Percentiles rank a stretch among this genome's conserved stretches.
phyloP scores from a whole-genome alignment of 2,329 filamentous ascomycete species.

The Penicillium digitatum region DNA sequence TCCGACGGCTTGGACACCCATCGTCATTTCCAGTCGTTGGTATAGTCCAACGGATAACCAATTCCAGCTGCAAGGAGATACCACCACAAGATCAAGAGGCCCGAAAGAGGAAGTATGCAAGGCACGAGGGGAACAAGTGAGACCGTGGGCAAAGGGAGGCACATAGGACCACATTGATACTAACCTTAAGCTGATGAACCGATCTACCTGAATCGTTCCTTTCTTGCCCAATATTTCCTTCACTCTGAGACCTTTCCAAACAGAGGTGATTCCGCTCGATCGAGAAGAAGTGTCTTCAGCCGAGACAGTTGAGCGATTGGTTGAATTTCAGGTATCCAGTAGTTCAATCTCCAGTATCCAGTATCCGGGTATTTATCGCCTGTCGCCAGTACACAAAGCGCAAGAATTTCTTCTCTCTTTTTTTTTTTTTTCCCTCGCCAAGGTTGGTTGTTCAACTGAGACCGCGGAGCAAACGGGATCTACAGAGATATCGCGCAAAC shows the following conservation, averaged over 20 bases:
- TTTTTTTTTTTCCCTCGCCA: background rate
- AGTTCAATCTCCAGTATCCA: background rate
- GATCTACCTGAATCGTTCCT: constrained; percentile 7
- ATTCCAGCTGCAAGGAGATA: constrained; percentile 32
- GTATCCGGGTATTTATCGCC: background rate
- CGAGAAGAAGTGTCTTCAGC: constrained; percentile 15
- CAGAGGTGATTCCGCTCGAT: constrained; percentile 7
- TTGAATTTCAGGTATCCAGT: constrained; percentile 1
- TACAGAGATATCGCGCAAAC: constrained; percentile 19
- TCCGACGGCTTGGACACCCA: constrained; percentile 24
- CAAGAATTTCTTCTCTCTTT: background rate
- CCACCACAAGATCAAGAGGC: constrained; percentile 12
- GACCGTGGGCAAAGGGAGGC: constrained; percentile 28
- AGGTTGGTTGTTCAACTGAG: constrained; percentile 1
- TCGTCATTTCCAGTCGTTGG: constrained; percentile 24
- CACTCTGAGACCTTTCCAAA: constrained; percentile 21
- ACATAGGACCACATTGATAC: constrained; percentile 26
- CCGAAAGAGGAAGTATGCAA: constrained; percentile 34
- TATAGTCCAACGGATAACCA: constrained; percentile 28
- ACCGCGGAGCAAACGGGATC: constrained; percentile 15
- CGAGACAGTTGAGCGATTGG: constrained; percentile 16
- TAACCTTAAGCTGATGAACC: constrained; percentile 29
- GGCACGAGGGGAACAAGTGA: constrained; percentile 29
- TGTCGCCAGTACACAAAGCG: background rate
- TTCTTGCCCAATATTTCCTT: background rate